phyloP scores from a whole-genome alignment of 2,329 filamentous ascomycete species.

The Fusarium sublunatum region DNA sequence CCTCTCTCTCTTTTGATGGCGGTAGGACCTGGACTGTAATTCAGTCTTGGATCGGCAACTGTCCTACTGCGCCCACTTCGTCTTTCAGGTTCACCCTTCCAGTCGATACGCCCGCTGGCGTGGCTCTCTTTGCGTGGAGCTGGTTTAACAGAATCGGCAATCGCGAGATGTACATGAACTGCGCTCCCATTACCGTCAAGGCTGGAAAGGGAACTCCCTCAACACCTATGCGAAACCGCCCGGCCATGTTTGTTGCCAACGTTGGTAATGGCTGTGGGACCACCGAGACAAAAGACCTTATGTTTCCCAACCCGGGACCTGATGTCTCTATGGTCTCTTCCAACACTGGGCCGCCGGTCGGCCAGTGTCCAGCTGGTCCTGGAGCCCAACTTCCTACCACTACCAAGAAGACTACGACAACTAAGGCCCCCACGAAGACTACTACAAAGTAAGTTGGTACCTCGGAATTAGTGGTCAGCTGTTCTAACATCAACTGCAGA shows the following conservation, averaged over 20 bases:
- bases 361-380: conserved; percentile 30
- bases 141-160: conserved; percentile 83
- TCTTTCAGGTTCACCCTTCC: conserved; percentile 75
- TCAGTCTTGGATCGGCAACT: conserved; percentile 65
- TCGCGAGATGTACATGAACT: conserved; percentile 89
- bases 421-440: conserved; percentile 18
- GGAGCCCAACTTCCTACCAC: conserved; percentile 38
- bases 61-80: conserved; percentile 56
- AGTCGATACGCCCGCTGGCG: conserved; percentile 51
- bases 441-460: conserved; percentile 23
- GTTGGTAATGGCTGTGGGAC: conserved; percentile 56
- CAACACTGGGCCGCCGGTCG: conserved; percentile 44
- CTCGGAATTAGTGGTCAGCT: neutral
- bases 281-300: conserved; percentile 64
- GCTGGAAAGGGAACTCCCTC: conserved; percentile 45
- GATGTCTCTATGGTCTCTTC: conserved; percentile 53
- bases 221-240: conserved; percentile 64
- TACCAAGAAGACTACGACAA: conserved; percentile 10
- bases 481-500: conserved; percentile 8
- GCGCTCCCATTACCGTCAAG: conserved; percentile 73
- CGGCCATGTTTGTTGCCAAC: conserved; percentile 78
- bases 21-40: conserved; percentile 76
- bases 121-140: conserved; percentile 79
- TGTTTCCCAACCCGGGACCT: conserved; percentile 68
- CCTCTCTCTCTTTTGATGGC: conserved; percentile 77